Evolutionary conservation across 1,284 basidiomycete species (phyloP).

Genomic region (Moesziomyces sp.): DNA sequence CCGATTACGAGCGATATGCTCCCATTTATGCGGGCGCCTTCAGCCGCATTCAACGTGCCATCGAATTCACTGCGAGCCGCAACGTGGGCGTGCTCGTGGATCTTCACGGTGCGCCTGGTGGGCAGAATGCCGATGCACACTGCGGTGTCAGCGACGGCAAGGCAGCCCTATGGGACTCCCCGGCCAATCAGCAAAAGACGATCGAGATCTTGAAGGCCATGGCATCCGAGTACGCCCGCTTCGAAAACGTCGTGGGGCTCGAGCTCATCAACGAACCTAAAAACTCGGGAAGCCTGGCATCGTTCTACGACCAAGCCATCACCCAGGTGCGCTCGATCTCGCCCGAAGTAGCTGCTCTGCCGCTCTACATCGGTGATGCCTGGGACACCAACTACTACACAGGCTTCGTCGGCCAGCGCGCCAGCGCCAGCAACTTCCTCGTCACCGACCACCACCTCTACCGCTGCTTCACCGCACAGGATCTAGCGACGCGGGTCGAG

Average conservation of each 20-base stretch:
- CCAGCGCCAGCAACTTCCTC: conserved; percentile 69
- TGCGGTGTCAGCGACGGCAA: conserved; percentile 47
- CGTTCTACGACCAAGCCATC: conserved; percentile 71
- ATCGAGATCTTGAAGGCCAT: conserved; percentile 75
- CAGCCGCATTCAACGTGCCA: conserved; percentile 76
- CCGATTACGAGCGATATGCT: conserved; percentile 76
- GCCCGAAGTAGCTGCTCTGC: conserved; percentile 38
- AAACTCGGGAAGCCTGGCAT: conserved; percentile 61
- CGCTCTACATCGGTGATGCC: conserved; percentile 77
- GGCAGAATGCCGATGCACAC: conserved; percentile 70
- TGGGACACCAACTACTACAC: conserved; percentile 81
- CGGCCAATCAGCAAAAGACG: conserved; percentile 66
- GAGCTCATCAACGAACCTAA: conserved; percentile 87
- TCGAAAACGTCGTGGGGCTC: conserved; percentile 80
- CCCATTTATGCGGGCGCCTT: conserved; percentile 79
- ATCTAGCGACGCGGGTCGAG: conserved; percentile 73
- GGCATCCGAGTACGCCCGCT: conserved; percentile 66
- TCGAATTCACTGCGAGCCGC: conserved; percentile 74
- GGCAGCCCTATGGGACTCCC: conserved; percentile 65
- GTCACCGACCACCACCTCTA: conserved; percentile 87
- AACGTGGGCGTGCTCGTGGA: conserved; percentile 83
- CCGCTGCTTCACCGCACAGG: conserved; percentile 79
- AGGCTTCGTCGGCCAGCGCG: conserved; percentile 70
- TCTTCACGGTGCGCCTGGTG: conserved; percentile 75
- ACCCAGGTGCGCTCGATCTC: conserved; percentile 71